Conservation (phyloP, 2,329 filamentous ascomycete genomes). For the Rachicladosporium sp. region DNA sequence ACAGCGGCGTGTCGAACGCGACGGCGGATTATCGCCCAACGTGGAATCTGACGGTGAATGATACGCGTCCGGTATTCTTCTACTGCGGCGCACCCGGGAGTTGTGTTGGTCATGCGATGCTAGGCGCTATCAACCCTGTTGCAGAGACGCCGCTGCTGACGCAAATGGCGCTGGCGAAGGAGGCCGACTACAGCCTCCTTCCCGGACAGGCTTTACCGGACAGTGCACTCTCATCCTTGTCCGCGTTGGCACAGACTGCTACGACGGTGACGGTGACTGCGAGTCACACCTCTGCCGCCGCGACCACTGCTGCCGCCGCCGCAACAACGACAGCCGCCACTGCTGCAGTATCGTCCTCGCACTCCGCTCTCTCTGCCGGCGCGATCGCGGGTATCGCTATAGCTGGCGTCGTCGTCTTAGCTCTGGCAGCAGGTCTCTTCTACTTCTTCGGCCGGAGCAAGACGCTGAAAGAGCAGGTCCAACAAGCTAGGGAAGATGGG, state of each 20-base stretch:
- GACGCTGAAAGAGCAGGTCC: conserved; percentile 10
- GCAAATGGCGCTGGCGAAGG: conserved; percentile 19
- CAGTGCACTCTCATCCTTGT: conserved; percentile 20
- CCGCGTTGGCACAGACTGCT: conserved; percentile 12
- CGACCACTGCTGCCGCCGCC: conserved; percentile 7
- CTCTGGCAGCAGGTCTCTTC: conserved; percentile 46
- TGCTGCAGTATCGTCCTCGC: background rate
- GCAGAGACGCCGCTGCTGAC: conserved; percentile 13
- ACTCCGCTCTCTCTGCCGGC: conserved; percentile 22
- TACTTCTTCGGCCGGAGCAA: conserved; percentile 45
- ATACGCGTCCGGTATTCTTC: conserved; percentile 53
- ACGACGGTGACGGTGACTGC: conserved; percentile 11
- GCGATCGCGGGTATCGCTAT: conserved; percentile 45
- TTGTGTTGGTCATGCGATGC: conserved; percentile 55
- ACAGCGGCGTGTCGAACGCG: conserved; percentile 5
- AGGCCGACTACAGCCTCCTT: conserved; percentile 21
- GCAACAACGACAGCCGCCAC: conserved; percentile 6
- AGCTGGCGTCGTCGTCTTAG: conserved; percentile 49
- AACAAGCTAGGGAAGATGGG: background rate
- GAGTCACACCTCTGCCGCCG: conserved; percentile 8
- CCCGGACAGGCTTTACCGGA: conserved; percentile 29
- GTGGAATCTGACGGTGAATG: conserved; percentile 38
- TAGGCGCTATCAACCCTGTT: conserved; percentile 60
- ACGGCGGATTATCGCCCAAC: conserved; percentile 9
- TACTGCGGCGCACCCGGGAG: conserved; percentile 58